phyloP scores from a whole-genome alignment of 2,329 filamentous ascomycete species.

The Pseudovirgaria hyperparasitica region DNA sequence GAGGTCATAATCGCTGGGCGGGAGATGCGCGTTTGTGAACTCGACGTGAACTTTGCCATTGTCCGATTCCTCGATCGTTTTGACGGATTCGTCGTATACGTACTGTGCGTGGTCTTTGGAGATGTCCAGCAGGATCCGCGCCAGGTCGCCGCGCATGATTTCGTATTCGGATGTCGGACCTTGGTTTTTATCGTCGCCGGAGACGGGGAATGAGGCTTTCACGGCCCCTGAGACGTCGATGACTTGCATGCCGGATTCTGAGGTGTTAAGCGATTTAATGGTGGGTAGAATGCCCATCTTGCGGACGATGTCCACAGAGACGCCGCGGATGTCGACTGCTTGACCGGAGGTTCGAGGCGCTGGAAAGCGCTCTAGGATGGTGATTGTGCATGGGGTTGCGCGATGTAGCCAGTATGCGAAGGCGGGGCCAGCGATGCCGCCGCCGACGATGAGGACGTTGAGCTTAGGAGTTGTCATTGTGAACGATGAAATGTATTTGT shows the following conservation, averaged over 20 bases:
- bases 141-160: slow-evolving; percentile 14
- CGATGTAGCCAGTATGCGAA: slow-evolving; percentile 18
- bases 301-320: slow-evolving; percentile 25
- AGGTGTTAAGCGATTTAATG: slow-evolving; percentile 17
- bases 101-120: slow-evolving; percentile 8
- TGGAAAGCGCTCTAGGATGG: slow-evolving; percentile 28
- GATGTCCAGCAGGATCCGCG: slow-evolving; percentile 15
- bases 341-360: slow-evolving; percentile 25
- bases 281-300: slow-evolving; percentile 23
- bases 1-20: slow-evolving; percentile 11
- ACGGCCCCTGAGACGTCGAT: slow-evolving; percentile 16
- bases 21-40: slow-evolving; percentile 10
- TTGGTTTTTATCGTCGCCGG: slow-evolving; percentile 13
- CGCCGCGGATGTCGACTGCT: slow-evolving; percentile 28
- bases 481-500: slow-evolving; percentile 1
- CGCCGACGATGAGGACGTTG: slow-evolving; percentile 19
- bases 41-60: slow-evolving; percentile 6
- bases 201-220: slow-evolving; percentile 15
- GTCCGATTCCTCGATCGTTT: slow-evolving; percentile 2
- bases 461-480: slow-evolving; percentile 3
- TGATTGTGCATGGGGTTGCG: slow-evolving; percentile 18
- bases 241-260: slow-evolving; percentile 24
- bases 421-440: slow-evolving; percentile 20
- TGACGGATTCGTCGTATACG: slow-evolving; percentile 9
- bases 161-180: slow-evolving; percentile 10